Conservation (phyloP, 129 eudicot genomes). For the Saposhnikovia divaricata region DNA sequence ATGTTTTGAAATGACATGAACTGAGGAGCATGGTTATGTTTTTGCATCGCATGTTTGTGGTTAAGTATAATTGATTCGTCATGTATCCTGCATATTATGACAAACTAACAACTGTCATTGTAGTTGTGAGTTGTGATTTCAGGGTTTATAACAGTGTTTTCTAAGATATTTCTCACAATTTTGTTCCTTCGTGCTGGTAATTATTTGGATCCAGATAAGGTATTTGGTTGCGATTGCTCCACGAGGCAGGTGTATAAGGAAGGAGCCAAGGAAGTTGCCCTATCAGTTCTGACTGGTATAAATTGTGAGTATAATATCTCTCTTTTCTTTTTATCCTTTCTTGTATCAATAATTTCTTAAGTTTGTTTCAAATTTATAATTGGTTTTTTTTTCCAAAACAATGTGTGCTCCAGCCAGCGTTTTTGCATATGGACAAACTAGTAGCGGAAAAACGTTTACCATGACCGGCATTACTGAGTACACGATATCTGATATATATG, state of each 20-base stretch:
- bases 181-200: conserved; percentile 8
- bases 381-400: not conserved
- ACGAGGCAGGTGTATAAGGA: conserved; percentile 87
- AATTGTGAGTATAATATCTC: conserved; percentile 52
- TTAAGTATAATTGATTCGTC: not conserved
- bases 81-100: not conserved
- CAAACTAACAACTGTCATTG: not conserved
- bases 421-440: conserved; percentile 98
- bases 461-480: conserved; percentile 94
- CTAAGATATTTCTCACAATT: not conserved
- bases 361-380: not conserved
- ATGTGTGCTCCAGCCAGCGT: conserved; percentile 58
- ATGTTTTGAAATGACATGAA: not conserved
- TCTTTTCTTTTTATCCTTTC: not conserved
- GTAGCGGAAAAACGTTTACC: conserved; percentile 98
- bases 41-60: not conserved
- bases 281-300: conserved; percentile 79
- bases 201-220: conserved; percentile 51
- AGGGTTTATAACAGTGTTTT: not conserved
- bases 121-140: not conserved
- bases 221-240: conserved; percentile 70
- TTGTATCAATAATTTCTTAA: not conserved
- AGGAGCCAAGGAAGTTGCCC: conserved; percentile 85
- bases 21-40: not conserved
- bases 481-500: conserved; percentile 81